Percentiles rank a stretch among this genome's conserved stretches.
phyloP scores from a whole-genome alignment of 192 early-diverging fungal species.

The Mortierella claussenii region DNA sequence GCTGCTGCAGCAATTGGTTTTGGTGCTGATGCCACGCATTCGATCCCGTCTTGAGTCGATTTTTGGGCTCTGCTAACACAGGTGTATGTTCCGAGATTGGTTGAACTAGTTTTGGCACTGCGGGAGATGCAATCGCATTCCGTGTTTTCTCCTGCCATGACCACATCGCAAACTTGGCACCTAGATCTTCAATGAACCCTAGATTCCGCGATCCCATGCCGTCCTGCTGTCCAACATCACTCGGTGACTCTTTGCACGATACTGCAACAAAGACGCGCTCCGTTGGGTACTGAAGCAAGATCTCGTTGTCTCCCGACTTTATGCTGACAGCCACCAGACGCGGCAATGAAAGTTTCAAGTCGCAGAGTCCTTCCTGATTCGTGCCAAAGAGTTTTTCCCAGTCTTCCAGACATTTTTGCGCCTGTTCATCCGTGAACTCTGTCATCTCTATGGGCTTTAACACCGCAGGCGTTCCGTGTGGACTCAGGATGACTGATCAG shows the following conservation, averaged over 20 bases:
- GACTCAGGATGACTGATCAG: slow-evolving; percentile 46
- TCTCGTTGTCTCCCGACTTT: slow-evolving; percentile 20
- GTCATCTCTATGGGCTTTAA: slow-evolving; percentile 7
- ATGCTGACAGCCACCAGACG: slow-evolving; percentile 36
- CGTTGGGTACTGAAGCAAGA: slow-evolving; percentile 34
- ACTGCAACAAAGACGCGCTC: slow-evolving; percentile 47
- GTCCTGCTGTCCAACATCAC: slow-evolving; percentile 43
- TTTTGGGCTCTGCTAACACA: slow-evolving; percentile 35
- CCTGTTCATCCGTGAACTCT: slow-evolving; percentile 39
- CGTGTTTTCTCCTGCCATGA: slow-evolving; percentile 50
- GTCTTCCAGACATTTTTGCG: slow-evolving; percentile 22
- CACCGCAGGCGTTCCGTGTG: slow-evolving; percentile 42
- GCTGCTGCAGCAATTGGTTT: slow-evolving; percentile 30
- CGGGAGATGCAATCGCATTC: slow-evolving; percentile 42
- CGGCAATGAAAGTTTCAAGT: slow-evolving; percentile 10
- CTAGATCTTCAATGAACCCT: slow-evolving; percentile 46
- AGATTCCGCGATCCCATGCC: slow-evolving; percentile 47
- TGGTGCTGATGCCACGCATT: slow-evolving; percentile 48
- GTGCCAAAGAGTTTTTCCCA: slow-evolving; percentile 39
- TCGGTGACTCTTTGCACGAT: slow-evolving; percentile 41
- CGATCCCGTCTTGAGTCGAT: slow-evolving; percentile 40
- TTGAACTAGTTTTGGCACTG: slow-evolving; percentile 41
- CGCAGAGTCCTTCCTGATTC: slow-evolving; percentile 4
- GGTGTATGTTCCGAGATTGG: slow-evolving; percentile 37
- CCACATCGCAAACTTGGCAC: slow-evolving; percentile 46